Percentiles rank a stretch among this genome's conserved stretches.
Conservation (phyloP, 1,284 basidiomycete species). For the Apiotrichum sp. region DNA sequence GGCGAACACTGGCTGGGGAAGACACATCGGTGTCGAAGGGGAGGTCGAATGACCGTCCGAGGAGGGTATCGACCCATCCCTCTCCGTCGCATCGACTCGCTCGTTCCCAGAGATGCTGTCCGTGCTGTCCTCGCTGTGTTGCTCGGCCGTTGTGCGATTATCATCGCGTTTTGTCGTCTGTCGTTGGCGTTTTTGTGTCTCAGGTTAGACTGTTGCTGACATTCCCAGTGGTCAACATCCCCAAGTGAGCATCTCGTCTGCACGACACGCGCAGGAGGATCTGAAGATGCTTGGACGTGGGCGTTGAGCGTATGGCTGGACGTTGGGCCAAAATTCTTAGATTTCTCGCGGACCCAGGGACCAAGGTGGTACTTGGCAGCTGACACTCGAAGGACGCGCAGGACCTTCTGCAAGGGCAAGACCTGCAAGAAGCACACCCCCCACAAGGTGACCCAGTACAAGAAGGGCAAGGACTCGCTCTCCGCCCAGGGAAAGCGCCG, state of each 20-base stretch:
- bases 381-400: slow-evolving; percentile 38
- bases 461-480: slow-evolving; percentile 95
- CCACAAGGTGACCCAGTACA: slow-evolving; percentile 95
- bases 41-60: too few relatives aligned
- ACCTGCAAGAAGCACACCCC: slow-evolving; percentile 99
- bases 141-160: neutral
- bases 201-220: neutral
- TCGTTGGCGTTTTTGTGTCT: too few relatives aligned
- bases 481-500: slow-evolving; percentile 99
- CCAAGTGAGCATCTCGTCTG: slow-evolving; percentile 1
- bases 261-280: too few relatives aligned
- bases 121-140: neutral
- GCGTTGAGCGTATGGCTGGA: too few relatives aligned
- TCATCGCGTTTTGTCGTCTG: too few relatives aligned
- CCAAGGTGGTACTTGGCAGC: too few relatives aligned
- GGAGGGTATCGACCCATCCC: too few relatives aligned
- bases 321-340: too few relatives aligned
- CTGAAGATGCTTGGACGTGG: neutral
- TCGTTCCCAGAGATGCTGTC: too few relatives aligned
- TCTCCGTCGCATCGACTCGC: too few relatives aligned
- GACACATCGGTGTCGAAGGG: neutral
- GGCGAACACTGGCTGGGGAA: too few relatives aligned
- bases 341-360: too few relatives aligned
- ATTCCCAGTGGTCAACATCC: slow-evolving; percentile 2
- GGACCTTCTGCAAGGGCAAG: slow-evolving; percentile 88